Evolutionary conservation across 805 yeast genomes (phyloP), one percentile per base, ranked within the genome.

Genomic region (Sugiyamaella lignohabitans): DNA sequence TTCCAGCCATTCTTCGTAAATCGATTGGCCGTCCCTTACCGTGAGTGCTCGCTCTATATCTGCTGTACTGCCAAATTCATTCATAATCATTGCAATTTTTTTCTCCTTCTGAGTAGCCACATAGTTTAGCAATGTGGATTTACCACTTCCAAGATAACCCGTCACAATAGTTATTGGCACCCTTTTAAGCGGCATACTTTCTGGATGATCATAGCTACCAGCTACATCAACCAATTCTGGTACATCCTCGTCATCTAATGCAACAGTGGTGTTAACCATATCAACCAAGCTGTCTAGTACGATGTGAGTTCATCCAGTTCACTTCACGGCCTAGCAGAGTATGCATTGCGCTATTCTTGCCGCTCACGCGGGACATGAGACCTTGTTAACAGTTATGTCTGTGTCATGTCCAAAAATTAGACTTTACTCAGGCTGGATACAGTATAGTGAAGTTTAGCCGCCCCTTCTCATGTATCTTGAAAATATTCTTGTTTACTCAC

Each of bases 111-210:
- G 67, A 21, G 50, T 53, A 1, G 95, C 87, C 16, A 93, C 78
- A 48, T 74, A 72, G 45, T 86, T 87, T 22, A 93, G 70, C 40
- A 93, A 65, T 0, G 98, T 91, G 0, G 93, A 83, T 59, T 93
- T 93, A 1, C 98, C 98, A 10, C 95, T 83, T 1, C 98, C 98
- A 35, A 93, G 67, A 60, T 89, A 93, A 2, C 98, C 98, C 0
- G 98, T 91, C 34, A 93, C 80, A 14, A 93, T 87, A 0, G 97
- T 87, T 16, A 93, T 79, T 1, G 98, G 98, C 3, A 89, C 89
- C 60, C 79, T 81, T 22, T 21, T 39, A 4, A 24, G 29, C 14
- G 40, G 47, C 10, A 5, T 37, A 19, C 19, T 20, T 16, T 44
- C 47, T 19, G 43, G 41, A 10, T 32, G 45, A 3, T 42, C 47